These are phyloP conservation scores for Pythium plurisporium DNA, from an alignment of 352 stramenopile genomes.

Conservation along the genomic window DNA sequence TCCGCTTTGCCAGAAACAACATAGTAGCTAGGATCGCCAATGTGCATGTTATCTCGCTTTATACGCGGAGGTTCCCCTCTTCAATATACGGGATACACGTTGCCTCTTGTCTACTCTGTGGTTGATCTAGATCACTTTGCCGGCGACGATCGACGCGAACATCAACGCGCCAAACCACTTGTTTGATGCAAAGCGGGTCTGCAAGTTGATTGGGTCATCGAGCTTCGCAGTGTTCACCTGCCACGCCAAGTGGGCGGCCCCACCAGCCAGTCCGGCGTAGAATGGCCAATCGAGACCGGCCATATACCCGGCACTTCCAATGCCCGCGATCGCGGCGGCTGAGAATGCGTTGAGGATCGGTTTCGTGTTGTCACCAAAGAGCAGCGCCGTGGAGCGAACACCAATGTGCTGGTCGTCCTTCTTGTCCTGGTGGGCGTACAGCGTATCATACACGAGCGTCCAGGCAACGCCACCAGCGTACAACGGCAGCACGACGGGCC, in stretches of 20 bases:
- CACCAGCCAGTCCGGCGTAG: constrained; percentile 82
- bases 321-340: constrained; percentile 49
- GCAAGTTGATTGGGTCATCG: constrained; percentile 91
- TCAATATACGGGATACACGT: not conserved
- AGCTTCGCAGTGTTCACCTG: constrained; percentile 96
- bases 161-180: constrained; percentile 85
- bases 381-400: constrained; percentile 94
- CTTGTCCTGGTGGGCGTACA: constrained; percentile 99
- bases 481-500: constrained; percentile 89
- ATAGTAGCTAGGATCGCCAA: too few species aligned
- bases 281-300: constrained; percentile 84
- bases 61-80: not conserved
- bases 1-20: constrained; percentile 9
- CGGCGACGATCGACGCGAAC: constrained; percentile 75
- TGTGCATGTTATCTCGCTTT: too few species aligned
- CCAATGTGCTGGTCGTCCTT: constrained; percentile 95
- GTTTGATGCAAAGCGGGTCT: constrained; percentile 93
- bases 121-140: constrained; percentile 52
- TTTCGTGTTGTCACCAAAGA: constrained; percentile 94
- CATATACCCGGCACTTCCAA: constrained; percentile 75
- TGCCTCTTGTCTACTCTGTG: not conserved
- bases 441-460: constrained; percentile 99
- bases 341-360: constrained; percentile 89
- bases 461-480: constrained; percentile 95
- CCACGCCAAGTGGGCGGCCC: constrained; percentile 94